phyloP scores from a whole-genome alignment of 1,139 yeast species.

The Kurtzmaniella quercitrusa region DNA sequence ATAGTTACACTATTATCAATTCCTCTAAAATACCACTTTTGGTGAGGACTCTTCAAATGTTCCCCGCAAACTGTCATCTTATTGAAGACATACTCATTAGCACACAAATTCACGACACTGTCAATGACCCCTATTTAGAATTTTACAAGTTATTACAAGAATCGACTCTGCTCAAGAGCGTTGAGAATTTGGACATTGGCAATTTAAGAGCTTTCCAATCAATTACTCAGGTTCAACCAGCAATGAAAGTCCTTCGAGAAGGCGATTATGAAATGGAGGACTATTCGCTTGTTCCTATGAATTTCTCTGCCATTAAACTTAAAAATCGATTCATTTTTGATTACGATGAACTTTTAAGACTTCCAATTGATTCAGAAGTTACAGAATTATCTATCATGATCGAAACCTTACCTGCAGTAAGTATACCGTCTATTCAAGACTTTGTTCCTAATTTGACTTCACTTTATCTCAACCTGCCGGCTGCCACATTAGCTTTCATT shows the following conservation, averaged over 20 bases:
- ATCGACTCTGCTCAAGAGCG: slow-evolving; percentile 11
- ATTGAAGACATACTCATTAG: slow-evolving; percentile 17
- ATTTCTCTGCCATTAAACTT: slow-evolving; percentile 10
- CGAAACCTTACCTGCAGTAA: slow-evolving; percentile 10
- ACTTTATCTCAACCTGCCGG: slow-evolving; percentile 10
- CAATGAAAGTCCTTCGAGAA: slow-evolving; percentile 2
- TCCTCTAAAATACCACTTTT: slow-evolving; percentile 13
- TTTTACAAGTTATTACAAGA: slow-evolving; percentile 1
- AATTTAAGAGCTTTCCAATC: slow-evolving; percentile 19
- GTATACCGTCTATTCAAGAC: slow-evolving; percentile 1
- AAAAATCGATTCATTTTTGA: slow-evolving; percentile 22
- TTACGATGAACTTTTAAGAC: slow-evolving; percentile 16
- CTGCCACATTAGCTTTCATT: slow-evolving; percentile 8
- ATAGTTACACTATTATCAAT: slow-evolving; percentile 9
- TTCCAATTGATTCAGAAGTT: slow-evolving; percentile 18
- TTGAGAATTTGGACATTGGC: slow-evolving; percentile 18
- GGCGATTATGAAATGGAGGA: slow-evolving; percentile 3
- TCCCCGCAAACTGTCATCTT: slow-evolving; percentile 12
- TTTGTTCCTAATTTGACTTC: slow-evolving; percentile 5
- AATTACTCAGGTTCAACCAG: slow-evolving; percentile 5
- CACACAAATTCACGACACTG: slow-evolving; percentile 11
- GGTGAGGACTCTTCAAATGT: slow-evolving; percentile 9
- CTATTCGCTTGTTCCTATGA: not conserved
- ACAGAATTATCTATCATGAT: slow-evolving; percentile 18
- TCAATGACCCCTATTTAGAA: not conserved